A percentile compares a stretch with the other conserved stretches of the same genome.
Evolutionary conservation across 2,329 filamentous ascomycete species (phyloP).

Genomic region (Cadophora gregata): DNA sequence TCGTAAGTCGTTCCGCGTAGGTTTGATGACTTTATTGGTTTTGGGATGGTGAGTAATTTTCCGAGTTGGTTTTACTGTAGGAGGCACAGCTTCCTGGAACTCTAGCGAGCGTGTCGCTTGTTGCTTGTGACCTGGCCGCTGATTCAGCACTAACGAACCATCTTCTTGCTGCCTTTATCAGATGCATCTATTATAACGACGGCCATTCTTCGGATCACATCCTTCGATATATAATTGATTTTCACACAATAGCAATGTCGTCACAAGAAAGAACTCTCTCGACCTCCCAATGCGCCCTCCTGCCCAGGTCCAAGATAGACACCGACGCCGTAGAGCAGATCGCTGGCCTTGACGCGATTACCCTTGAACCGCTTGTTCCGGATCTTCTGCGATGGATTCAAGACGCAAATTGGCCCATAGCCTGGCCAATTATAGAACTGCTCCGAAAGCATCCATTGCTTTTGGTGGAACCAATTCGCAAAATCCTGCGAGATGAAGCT

Average conservation of each 20-base stretch:
- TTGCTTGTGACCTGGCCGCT: not conserved
- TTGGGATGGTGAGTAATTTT: not conserved
- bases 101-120: no score
- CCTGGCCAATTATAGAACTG: not conserved
- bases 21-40: no score
- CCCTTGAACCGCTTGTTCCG: constrained; percentile 5
- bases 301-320: constrained; percentile 13
- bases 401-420: constrained; percentile 24
- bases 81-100: not conserved
- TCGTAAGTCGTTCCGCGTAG: no score
- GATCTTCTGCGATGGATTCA: constrained; percentile 22
- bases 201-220: not conserved
- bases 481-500: constrained; percentile 14
- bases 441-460: constrained; percentile 11
- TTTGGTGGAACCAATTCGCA: not conserved
- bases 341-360: not conserved
- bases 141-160: not conserved
- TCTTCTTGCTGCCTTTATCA: not conserved
- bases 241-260: not conserved
- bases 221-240: not conserved
- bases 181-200: not conserved
- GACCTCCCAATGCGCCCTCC: not conserved
- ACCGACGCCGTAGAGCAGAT: not conserved
- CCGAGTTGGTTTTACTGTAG: not conserved
- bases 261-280: not conserved